Base-by-base conservation (phyloP, 768 basidiomycete species). In the Mycena epipterygia region DNA sequence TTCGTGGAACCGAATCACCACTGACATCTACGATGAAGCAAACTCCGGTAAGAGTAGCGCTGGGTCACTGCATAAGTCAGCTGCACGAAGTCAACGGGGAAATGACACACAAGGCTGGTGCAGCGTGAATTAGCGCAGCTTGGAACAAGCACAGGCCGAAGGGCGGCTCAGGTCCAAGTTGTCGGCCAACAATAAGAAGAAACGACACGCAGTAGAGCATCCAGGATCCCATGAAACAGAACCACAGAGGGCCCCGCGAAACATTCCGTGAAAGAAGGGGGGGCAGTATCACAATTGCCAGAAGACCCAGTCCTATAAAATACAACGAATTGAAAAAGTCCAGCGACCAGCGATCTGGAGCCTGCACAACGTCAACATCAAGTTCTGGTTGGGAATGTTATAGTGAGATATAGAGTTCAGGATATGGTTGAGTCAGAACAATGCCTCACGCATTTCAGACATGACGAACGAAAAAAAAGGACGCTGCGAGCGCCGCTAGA, bases 61-160 rank as follows among this genome's bases (percentile, higher is more conserved):
- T n/a, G n/a, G n/a, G n/a, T n/a, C n/a, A n/a, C n/a, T n/a, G n/a
- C n/a, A n/a, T n/a, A n/a, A n/a, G n/a, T n/a, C n/a, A n/a, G n/a
- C n/a, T n/a, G n/a, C n/a, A n/a, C n/a, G n/a, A n/a, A n/a, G n/a
- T n/a, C n/a, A n/a, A n/a, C n/a, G n/a, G n/a, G n/a, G n/a, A n/a
- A n/a, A n/a, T n/a, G n/a, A n/a, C n/a, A n/a, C n/a, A n/a, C n/a
- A n/a, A 65, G 29, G 72, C 49, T 6, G 78, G 77, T 0, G 65
- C 51, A n/a, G 78, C 72, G 44, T 80, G 77, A 16, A 80, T 75
- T n/a, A 79, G 61, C 13, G 70, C 59, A 19, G 76, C 76, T 53
- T 80, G 77, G 11, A 75, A 60, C n/a, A 79, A 19, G 44, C 78
- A 79, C 8, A 76, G 23, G 19, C 73, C 76, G 49, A 69, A 74